Evolutionary conservation across 1,284 basidiomycete genomes (phyloP).

Genomic region (Apiotrichum akiyoshidainum): DNA sequence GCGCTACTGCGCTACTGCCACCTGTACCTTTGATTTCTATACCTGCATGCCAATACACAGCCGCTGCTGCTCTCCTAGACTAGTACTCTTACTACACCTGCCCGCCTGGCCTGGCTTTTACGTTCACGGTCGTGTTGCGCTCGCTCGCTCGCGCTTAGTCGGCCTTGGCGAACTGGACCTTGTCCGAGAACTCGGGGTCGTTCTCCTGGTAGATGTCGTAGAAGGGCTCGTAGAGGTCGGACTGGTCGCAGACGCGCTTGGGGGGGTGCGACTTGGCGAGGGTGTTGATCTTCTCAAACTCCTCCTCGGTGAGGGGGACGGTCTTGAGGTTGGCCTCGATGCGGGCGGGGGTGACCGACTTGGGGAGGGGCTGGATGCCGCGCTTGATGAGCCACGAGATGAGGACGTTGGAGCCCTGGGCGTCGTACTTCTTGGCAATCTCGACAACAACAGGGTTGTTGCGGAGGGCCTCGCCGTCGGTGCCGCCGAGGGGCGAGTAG

Average conservation of each 20-base stretch:
- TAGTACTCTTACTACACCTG: background rate
- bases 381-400: slow-evolving; percentile 77
- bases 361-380: slow-evolving; percentile 58
- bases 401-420: slow-evolving; percentile 73
- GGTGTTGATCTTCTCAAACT: slow-evolving; percentile 41
- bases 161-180: slow-evolving; percentile 25
- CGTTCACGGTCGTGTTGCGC: no score
- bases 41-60: background rate
- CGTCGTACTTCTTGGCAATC: slow-evolving; percentile 63
- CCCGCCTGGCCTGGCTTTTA: no score
- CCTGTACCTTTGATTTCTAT: background rate
- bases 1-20: background rate
- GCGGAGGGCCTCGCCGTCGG: slow-evolving; percentile 65
- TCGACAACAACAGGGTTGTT: slow-evolving; percentile 59
- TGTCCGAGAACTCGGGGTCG: slow-evolving; percentile 53
- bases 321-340: slow-evolving; percentile 50
- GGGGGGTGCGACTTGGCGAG: slow-evolving; percentile 36
- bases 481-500: slow-evolving; percentile 73
- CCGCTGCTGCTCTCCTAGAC: background rate
- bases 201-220: slow-evolving; percentile 57
- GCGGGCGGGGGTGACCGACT: slow-evolving; percentile 50
- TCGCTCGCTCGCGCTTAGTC: background rate
- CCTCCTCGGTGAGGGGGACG: slow-evolving; percentile 42
- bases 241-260: slow-evolving; percentile 49
- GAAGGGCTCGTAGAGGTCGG: slow-evolving; percentile 25